Evolutionary conservation across 78 protist species (phyloP), one percentile per base, ranked within the genome.

Genomic region (Dictyostelium firmibasis): DNA sequence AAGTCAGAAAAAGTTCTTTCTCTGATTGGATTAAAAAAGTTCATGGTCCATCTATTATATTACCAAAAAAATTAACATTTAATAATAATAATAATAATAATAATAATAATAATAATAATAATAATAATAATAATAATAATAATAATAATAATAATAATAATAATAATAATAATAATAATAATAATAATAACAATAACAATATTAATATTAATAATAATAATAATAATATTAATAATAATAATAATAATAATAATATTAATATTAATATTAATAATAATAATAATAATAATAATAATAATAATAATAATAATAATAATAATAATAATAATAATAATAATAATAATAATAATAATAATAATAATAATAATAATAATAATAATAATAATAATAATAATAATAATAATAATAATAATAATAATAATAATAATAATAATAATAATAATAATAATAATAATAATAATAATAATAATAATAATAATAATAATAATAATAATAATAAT

Each of bases 1-100:
- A 23, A 9, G 83, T 35, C 41, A 77, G 93, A 44, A 77, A 41
- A 18, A 20, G 76, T 27, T 79, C 93, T 18, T 88, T 88, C 72
- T 72, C 86, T 9, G 83, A 88, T 41, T 88, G 93, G 93, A 88
- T 88, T 31, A 57, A 31, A 33, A 88, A 88, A 69, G 93, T 88
- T 11, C 93, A 88, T 79, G 93, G 93, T 3, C 67, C 85, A 6
- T 35, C 41, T 0, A 79, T 88, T 14, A 23, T 33, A 1, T 7
- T 88, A 13, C 93, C 93, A 62, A 50, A 41, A 13, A 81, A 81
- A 53, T 67, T 67, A 67, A 27, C 83, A 8, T 2, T 14, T 2
- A 76, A n/a, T 76, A 33, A 38, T 8, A 23, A 18, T 20, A 31
- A 38, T 38, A 13, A 36, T 9, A 13, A 18, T 36, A n/a, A 18